Evolutionary conservation across 75 land plant species (phyloP).

Genomic region (Selaginella moellendorffii): DNA sequence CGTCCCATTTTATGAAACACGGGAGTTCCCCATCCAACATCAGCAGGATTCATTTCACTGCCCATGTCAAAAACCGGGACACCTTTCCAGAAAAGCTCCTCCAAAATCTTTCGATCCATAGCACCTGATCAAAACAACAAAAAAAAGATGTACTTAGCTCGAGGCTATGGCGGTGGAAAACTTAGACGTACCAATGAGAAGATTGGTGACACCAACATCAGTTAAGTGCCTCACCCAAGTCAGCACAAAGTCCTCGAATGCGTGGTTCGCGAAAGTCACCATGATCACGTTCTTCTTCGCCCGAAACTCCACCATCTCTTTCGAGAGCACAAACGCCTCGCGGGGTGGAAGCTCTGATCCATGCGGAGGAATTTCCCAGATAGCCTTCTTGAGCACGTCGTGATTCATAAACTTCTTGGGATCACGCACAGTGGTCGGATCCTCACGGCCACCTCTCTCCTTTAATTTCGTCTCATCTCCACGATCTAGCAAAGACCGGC

Average conservation of each 20-base stretch:
- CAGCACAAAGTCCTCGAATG: constrained; percentile 89
- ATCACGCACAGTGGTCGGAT: no score
- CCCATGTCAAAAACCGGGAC: constrained; percentile 98
- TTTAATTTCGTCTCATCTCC: no score
- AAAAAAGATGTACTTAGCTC: neutral
- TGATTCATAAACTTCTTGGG: neutral
- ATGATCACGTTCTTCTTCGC: constrained; percentile 70
- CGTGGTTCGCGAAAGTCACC: constrained; percentile 92
- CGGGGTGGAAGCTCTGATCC: constrained; percentile 49
- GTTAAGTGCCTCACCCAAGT: constrained; percentile 94
- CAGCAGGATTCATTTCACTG: constrained; percentile 70
- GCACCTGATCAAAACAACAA: constrained; percentile 41
- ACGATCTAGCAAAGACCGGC: no score
- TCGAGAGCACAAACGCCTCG: constrained; percentile 44
- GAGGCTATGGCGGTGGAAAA: no score
- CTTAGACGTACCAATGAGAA: constrained; percentile 64
- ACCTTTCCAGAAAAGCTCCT: constrained; percentile 83
- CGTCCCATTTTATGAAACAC: constrained; percentile 98
- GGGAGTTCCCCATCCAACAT: constrained; percentile 96
- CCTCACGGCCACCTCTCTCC: no score
- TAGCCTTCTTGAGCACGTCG: constrained; percentile 27
- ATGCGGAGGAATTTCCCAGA: constrained; percentile 60
- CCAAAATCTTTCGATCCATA: constrained; percentile 73
- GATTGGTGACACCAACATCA: constrained; percentile 48
- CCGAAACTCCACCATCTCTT: constrained; percentile 51